Evolutionary conservation across 2,329 filamentous ascomycete species (phyloP), one percentile per base, ranked within the genome.

Genomic region (Verticillium tricorpus): DNA sequence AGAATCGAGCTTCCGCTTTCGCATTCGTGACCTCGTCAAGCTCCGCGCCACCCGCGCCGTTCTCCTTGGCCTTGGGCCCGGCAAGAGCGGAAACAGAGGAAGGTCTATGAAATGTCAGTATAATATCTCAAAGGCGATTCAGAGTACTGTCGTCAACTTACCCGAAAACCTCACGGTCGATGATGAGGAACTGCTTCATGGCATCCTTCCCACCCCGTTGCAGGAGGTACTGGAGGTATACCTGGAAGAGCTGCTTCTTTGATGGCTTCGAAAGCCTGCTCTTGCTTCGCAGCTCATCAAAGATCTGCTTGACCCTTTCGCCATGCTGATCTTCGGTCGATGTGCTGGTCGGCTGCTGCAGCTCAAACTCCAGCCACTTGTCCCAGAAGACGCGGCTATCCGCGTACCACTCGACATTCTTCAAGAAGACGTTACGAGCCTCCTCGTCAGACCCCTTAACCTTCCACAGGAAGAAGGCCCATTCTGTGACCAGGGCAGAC

Each of bases 381-480:
- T 88, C 82, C 94, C 95, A 99, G 80, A 98, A 98, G 54, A 91
- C 82, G 37, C 88, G 85, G 74, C 93, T 97, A 71, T 95, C 91
- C 2, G 89, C 82, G 72, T 96, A 97, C 82, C 88, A 92, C 71
- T 93, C 88, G 61, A 90, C 83, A 68, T 97, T 94, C 75, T 89
- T 90, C 64, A 87, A 79, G 78, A 94, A 98, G 1, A 97, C 86
- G 60, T 89, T 85, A 32, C 95, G 90, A 45, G 93, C 93, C 69
- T 94, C 92, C 11, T 92, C 89, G 0, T 87, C 81, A 0, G 88
- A 89, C 17, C 91, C 91, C 78, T 94, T 93, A 72, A 89, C 86
- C 76, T 93, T 95, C 92, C 92, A 97, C 54, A 97, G 73, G 61
- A 98, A 80, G 31, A 85, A 83, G 1, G 94, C 94, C 90, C 93